Conservation (phyloP, 2,329 filamentous ascomycete genomes). For the Aureobasidium subglaciale region DNA sequence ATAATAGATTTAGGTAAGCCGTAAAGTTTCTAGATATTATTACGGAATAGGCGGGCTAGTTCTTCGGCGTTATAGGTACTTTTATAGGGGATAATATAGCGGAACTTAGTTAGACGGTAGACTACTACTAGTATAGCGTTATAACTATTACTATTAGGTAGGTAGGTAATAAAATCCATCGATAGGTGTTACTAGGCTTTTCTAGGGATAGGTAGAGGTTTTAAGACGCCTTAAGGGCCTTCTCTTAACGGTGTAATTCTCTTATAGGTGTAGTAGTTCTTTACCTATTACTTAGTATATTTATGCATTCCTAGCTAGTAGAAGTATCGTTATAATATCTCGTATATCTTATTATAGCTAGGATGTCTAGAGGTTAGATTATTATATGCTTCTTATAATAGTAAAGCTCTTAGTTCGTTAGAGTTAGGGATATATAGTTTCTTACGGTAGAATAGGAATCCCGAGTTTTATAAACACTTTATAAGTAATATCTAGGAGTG, state of each 20-base stretch:
- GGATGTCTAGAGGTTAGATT: neutral
- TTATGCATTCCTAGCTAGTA: neutral
- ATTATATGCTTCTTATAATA: neutral
- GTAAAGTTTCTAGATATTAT: too few relatives aligned
- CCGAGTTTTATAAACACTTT: neutral
- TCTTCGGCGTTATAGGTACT: too few relatives aligned
- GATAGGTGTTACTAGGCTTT: too few relatives aligned
- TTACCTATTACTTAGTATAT: neutral
- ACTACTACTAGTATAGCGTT: too few relatives aligned
- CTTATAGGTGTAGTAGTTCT: neutral
- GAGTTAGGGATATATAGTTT: neutral
- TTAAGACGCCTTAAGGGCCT: neutral
- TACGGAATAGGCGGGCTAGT: too few relatives aligned
- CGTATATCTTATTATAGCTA: neutral
- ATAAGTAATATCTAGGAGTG: neutral
- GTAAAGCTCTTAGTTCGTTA: neutral
- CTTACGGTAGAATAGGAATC: neutral
- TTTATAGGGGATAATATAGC: too few relatives aligned
- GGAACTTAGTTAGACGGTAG: too few relatives aligned
- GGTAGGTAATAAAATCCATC: too few relatives aligned
- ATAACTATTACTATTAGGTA: too few relatives aligned
- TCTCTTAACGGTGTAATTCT: neutral
- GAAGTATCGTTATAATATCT: neutral
- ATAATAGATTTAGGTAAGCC: too few relatives aligned
- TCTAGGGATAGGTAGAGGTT: too few relatives aligned